A percentile compares a stretch with the other conserved stretches of the same genome.
Conservation (phyloP, 768 basidiomycete species). For the Tremella mesenterica region DNA sequence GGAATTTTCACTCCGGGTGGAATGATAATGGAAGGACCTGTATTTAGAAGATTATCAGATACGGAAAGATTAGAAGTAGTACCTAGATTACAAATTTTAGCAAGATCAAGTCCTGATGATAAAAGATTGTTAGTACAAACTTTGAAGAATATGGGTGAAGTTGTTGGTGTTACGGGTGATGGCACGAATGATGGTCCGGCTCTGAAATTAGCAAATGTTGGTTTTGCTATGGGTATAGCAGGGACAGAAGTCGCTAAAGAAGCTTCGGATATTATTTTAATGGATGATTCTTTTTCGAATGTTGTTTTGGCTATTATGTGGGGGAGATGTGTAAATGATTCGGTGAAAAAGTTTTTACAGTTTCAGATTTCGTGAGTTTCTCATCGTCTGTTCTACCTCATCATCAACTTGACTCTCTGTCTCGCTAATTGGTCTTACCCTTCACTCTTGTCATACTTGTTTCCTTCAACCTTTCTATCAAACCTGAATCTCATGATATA, state of each 20-base stretch:
- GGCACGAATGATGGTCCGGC: slow-evolving; percentile 98
- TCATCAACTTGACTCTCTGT: no score
- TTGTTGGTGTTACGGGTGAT: slow-evolving; percentile 86
- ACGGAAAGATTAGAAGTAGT: slow-evolving; percentile 70
- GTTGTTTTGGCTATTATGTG: slow-evolving; percentile 98
- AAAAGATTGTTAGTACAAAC: slow-evolving; percentile 88
- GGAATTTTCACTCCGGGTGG: slow-evolving; percentile 90
- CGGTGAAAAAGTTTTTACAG: slow-evolving; percentile 94
- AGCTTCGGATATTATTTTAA: slow-evolving; percentile 95
- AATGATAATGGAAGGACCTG: slow-evolving; percentile 95
- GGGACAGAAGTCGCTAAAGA: slow-evolving; percentile 99
- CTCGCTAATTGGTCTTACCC: no score
- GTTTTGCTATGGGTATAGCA: slow-evolving; percentile 57
- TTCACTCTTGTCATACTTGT: no score
- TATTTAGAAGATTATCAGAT: slow-evolving; percentile 68
- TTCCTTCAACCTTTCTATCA: no score
- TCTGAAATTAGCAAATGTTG: slow-evolving; percentile 88
- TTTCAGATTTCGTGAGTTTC: slow-evolving; percentile 52
- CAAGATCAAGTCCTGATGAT: slow-evolving; percentile 93
- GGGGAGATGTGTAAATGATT: slow-evolving; percentile 97
- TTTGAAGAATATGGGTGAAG: slow-evolving; percentile 74
- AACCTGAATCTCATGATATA: no score
- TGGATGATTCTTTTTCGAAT: slow-evolving; percentile 67
- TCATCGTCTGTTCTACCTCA: slow-evolving; percentile 11
- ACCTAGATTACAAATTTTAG: slow-evolving; percentile 88